These are phyloP conservation scores for Fagopyrum homotropicum DNA, from an alignment of 148 eudicot species.

Conservation along the genomic window DNA sequence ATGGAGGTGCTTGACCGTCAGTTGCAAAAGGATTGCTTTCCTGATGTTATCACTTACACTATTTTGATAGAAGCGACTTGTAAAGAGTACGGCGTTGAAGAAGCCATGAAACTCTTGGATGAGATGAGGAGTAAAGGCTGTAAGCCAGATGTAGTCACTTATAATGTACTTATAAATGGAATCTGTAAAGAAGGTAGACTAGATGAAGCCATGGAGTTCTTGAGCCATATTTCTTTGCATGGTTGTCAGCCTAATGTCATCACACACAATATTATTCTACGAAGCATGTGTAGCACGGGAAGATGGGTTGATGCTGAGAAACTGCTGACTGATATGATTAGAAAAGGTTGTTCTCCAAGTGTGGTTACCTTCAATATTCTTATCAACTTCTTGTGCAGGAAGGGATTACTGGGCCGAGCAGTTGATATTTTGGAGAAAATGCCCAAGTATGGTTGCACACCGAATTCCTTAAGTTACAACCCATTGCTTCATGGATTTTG, in stretches of 20 bases:
- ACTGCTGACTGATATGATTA: constrained; percentile 51
- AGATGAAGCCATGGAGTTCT: constrained; percentile 55
- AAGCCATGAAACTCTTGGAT: constrained; percentile 66
- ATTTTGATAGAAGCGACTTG: constrained; percentile 72
- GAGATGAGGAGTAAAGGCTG: constrained; percentile 76
- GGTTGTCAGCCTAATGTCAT: constrained; percentile 66
- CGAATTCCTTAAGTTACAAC: constrained; percentile 60
- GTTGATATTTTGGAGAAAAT: constrained; percentile 56
- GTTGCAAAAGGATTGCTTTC: constrained; percentile 48
- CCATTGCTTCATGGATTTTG: constrained; percentile 66
- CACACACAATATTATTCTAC: constrained; percentile 48
- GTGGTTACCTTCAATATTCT: constrained; percentile 65
- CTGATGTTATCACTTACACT: constrained; percentile 67
- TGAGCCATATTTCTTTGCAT: constrained; percentile 41
- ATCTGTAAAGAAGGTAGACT: constrained; percentile 66
- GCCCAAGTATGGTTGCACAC: constrained; percentile 57
- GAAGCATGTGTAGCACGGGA: constrained; percentile 56
- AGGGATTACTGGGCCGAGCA: constrained; percentile 58
- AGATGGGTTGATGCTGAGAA: constrained; percentile 67
- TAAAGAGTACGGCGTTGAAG: constrained; percentile 56
- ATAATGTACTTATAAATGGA: constrained; percentile 66
- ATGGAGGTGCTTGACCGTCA: constrained; percentile 54
- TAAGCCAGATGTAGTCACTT: constrained; percentile 64
- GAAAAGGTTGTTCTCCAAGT: constrained; percentile 56
- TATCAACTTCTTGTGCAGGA: constrained; percentile 55